Conservation (phyloP, 345 rosid species). For the Carallia pectinifolia region DNA sequence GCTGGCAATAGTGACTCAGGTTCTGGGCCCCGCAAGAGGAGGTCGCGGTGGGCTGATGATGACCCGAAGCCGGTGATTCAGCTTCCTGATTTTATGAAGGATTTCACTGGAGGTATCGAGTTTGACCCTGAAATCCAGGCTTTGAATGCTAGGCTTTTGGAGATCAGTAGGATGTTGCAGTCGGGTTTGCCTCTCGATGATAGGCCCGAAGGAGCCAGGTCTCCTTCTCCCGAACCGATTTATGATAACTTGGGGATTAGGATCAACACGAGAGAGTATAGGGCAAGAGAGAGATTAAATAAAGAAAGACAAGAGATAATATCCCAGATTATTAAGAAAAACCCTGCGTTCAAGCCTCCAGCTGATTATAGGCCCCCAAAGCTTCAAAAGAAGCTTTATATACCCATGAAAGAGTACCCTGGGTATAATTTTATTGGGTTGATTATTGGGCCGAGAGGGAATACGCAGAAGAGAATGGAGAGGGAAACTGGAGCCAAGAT, state of each 20-base stretch:
- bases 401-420: constrained; percentile 88
- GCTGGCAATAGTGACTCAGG: constrained; percentile 40
- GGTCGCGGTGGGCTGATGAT: constrained; percentile 90
- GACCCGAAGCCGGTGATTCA: constrained; percentile 84
- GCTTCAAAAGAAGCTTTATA: constrained; percentile 93
- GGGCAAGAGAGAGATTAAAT: constrained; percentile 85
- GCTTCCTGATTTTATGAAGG: constrained; percentile 91
- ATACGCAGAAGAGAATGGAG: constrained; percentile 99
- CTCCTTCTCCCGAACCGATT: constrained; percentile 94
- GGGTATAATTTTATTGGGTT: constrained; percentile 93
- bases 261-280: constrained; percentile 79
- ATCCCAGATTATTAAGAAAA: constrained; percentile 84
- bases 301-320: constrained; percentile 92
- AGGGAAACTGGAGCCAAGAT: constrained; percentile 93
- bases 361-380: constrained; percentile 96
- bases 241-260: constrained; percentile 94
- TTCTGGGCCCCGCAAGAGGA: constrained; percentile 67
- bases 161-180: constrained; percentile 78
- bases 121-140: constrained; percentile 90
- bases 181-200: constrained; percentile 81
- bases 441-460: constrained; percentile 94
- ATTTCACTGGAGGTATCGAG: constrained; percentile 90
- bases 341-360: constrained; percentile 95
- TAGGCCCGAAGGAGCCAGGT: constrained; percentile 87
- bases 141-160: constrained; percentile 76